Base-by-base conservation (phyloP, 805 yeast species). In the Wickerhamomyces kurtzmanii region DNA sequence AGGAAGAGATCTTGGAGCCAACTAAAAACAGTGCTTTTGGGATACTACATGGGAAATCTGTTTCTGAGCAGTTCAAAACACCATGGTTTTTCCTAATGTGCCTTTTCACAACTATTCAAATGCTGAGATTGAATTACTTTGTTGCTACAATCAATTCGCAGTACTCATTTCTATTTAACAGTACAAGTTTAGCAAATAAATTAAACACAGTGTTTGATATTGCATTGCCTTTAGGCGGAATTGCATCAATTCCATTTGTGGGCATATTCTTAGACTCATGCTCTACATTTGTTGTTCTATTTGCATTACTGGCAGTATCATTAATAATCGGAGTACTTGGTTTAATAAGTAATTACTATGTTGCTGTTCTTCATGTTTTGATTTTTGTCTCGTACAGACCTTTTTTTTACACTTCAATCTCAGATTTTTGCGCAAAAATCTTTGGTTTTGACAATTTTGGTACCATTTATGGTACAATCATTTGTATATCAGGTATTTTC, bases 361-460 rank as follows among this genome's bases (percentile, higher is more conserved):
- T 71, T 3, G 86, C 87, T 23, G 64, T 80, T 24, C 24, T 68
- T 1, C 94, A 94, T 3, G 80, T 87, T 23, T 40, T 74, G 3
- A 38, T 81, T 17, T 58, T 87, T 39, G 96, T 85, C 8, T 61
- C 81, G 2, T 86, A 82, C 54, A 68, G 97, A 51, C 96, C 97
- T 8, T 82, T 87, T 47, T 86, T 82, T 47, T 89, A 87, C 54
- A 87, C 97, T 2, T 83, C 93, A 2, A 84, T 86, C 6, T 81
- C 94, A 2, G 96, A 89, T 53, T 85, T 77, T 51, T 71, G 86
- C 44, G 93, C 94, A 17, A 87, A 87, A 49, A 89, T 87, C 18
- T 87, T 89, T 57, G 97, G 97, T 0, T 86, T 81, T 53, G 77
- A 74, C 31, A 85, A 93, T 1, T 87, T 89, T 55, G 96, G 96